These are phyloP conservation scores for Cordyceps cicadae DNA, from an alignment of 2,329 filamentous ascomycete genomes.

Conservation along the genomic window DNA sequence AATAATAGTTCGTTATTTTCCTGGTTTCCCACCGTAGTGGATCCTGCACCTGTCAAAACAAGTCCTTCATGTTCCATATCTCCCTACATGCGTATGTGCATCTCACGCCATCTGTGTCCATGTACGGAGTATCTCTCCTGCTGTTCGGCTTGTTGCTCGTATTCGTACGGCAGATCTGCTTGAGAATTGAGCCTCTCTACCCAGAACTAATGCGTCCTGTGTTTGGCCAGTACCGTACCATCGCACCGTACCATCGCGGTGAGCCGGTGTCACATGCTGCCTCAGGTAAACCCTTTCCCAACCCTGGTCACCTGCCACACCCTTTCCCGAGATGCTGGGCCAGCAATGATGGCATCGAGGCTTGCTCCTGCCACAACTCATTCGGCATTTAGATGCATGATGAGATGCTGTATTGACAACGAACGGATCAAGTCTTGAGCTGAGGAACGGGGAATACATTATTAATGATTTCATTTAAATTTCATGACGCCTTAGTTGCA, in stretches of 20 bases:
- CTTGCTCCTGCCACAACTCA: not conserved
- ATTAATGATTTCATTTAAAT: not conserved
- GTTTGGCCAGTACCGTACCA: not conserved
- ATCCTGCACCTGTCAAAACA: slow-evolving; percentile 3
- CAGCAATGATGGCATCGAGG: not conserved
- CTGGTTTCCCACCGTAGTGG: not conserved
- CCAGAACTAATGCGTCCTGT: not conserved
- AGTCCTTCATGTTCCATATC: not conserved
- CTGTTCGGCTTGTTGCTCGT: not conserved
- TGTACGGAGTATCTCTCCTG: too few relatives aligned
- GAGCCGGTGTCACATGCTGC: not conserved
- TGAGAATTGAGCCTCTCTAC: too few relatives aligned
- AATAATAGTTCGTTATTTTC: not conserved
- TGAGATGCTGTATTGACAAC: not conserved
- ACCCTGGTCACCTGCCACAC: not conserved
- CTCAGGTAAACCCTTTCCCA: not conserved
- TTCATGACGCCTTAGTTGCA: not conserved
- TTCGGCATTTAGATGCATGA: not conserved
- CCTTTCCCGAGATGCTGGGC: not conserved
- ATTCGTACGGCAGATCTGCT: slow-evolving; percentile 7
- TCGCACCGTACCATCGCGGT: not conserved
- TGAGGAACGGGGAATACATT: not conserved
- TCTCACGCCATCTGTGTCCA: not conserved
- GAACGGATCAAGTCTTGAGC: not conserved
- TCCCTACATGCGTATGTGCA: not conserved